Evolutionary conservation across 306 rosid genomes (phyloP), one percentile per base, ranked within the genome.

Genomic region (Rubus idaeus): DNA sequence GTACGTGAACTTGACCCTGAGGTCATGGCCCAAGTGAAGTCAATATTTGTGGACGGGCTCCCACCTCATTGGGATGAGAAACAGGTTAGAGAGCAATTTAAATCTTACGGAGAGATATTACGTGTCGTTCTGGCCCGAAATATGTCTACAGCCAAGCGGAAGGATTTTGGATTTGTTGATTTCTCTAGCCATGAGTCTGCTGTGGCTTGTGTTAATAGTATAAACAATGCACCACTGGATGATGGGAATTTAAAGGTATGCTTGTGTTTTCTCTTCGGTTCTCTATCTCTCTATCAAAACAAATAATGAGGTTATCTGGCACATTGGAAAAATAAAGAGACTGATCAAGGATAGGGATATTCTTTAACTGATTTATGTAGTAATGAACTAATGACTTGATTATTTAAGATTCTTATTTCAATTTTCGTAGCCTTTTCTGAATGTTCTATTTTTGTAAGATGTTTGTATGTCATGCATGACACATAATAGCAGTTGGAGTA

Each of bases 161-260:
- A 86, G 85, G 96, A 93, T 86, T 90, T 82, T 84, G 96, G 96
- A 77, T 93, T 93, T 86, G 85, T 93, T 81, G 96, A 90, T 83
- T 93, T 93, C 85, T 83, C 90, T 72, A 84, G 86, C 37, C 97
- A 93, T 69, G 96, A 90, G 74, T 93, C 93, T 64, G 94, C 94
- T 58, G 83, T 88, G 52, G 86, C 94, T 61, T 90, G 94, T 40
- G 85, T 86, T 78, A 87, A 87, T 37, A 90, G 87, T 75, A 75
- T 90, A 73, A 90, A 90, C 85, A 85, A 77, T 62, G 65, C 79
- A 63, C 87, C 84, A 76, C 79, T 89, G 77, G 83, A 82, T 71
- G 93, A 90, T 58, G 92, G 87, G 71, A 52, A 77, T 52, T 69
- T 83, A 42, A 90, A 93, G 98, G 96, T 93, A 88, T 75, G 62